phyloP scores from a whole-genome alignment of 2,329 filamentous ascomycete genomes.

The Paramyrothecium sp. region DNA sequence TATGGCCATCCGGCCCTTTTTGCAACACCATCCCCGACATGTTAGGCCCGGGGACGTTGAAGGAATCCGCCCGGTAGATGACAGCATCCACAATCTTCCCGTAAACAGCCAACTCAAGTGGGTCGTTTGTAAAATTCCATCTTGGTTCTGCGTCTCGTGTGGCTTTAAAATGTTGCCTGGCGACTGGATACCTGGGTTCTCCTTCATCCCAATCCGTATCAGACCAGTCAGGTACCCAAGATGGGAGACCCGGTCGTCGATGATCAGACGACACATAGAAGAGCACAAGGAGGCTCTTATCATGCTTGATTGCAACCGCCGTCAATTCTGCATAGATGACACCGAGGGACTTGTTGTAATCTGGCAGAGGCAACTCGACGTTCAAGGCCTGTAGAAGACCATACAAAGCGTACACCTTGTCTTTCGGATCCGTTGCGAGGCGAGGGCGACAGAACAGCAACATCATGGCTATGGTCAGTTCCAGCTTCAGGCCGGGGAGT shows the following conservation, averaged over 20 bases:
- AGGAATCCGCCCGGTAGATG: neutral
- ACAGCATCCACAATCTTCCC: neutral
- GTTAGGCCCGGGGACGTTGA: neutral
- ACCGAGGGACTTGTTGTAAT: neutral
- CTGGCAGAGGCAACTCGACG: neutral
- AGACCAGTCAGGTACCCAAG: neutral
- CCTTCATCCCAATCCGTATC: neutral
- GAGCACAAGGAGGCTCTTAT: neutral
- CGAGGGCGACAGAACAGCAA: neutral
- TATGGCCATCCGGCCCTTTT: neutral
- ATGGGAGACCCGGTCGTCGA: neutral
- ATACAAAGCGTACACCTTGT: neutral
- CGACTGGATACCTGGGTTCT: neutral
- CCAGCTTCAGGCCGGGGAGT: neutral
- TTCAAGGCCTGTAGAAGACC: neutral
- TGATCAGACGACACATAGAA: neutral
- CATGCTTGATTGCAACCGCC: neutral
- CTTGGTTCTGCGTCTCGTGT: neutral
- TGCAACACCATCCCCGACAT: neutral
- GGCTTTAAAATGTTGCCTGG: neutral
- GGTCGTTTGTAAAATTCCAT: neutral
- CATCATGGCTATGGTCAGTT: neutral
- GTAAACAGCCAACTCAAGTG: neutral
- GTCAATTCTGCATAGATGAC: neutral
- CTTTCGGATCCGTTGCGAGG: neutral